Evolutionary conservation across 2,329 filamentous ascomycete genomes (phyloP).

Genomic region (Aspergillus terreus): DNA sequence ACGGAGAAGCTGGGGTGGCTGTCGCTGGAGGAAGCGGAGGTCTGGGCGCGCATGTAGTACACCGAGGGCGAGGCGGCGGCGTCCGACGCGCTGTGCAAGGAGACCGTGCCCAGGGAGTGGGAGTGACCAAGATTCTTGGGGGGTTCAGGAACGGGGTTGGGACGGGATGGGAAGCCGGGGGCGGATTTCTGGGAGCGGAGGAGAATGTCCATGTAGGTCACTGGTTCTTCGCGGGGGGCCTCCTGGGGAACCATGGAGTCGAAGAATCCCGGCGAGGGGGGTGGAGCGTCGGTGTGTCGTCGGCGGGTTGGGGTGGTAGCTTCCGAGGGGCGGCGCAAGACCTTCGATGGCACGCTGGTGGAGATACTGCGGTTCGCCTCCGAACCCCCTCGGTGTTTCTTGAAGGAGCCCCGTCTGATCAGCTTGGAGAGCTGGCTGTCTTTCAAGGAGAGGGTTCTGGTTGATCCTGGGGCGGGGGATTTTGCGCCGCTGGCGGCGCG

Average conservation of each 20-base stretch:
- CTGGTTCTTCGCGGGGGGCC: constrained; percentile 11
- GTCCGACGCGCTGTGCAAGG: constrained; percentile 11
- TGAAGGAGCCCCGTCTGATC: constrained; percentile 30
- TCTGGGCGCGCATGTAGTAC: constrained; percentile 33
- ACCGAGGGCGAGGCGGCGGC: constrained; percentile 20
- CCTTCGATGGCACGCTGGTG: constrained; percentile 20
- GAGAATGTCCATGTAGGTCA: constrained; percentile 30
- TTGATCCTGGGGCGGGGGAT: constrained; percentile 13
- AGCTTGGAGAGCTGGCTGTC: constrained; percentile 29
- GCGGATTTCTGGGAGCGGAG: constrained; percentile 18
- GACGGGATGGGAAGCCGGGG: not conserved
- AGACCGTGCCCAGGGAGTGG: constrained; percentile 9
- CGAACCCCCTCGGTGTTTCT: constrained; percentile 22
- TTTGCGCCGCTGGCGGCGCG: constrained; percentile 7
- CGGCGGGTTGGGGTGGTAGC: constrained; percentile 22
- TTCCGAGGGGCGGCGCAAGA: constrained; percentile 17
- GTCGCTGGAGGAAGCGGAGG: constrained; percentile 20
- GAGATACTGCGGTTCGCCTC: constrained; percentile 30
- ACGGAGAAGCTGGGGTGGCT: constrained; percentile 17
- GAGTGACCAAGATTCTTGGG: constrained; percentile 9
- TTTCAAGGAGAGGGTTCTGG: constrained; percentile 25
- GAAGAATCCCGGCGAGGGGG: constrained; percentile 29
- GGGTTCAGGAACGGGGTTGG: not conserved
- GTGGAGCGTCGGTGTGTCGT: constrained; percentile 40
- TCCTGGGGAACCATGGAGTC: constrained; percentile 13